Conservation (phyloP, 371 early-diverging fungal genomes). For the Funneliformis caledonium region DNA sequence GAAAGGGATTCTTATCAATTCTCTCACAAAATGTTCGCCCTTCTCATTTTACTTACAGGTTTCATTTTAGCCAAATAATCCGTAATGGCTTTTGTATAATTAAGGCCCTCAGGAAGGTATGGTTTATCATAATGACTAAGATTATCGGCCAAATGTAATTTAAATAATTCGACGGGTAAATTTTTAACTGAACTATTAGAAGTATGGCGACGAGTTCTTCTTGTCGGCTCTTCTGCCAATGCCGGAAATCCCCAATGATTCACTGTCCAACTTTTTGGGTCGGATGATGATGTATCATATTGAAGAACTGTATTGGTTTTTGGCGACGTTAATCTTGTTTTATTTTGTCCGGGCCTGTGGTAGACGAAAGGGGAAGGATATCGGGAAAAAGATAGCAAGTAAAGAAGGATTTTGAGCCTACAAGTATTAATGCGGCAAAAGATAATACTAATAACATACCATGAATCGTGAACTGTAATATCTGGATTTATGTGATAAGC, state of each 20-base stretch:
- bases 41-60: neutral
- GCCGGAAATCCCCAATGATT: slow-evolving; percentile 27
- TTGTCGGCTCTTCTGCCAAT: slow-evolving; percentile 19
- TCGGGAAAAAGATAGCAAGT: neutral
- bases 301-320: slow-evolving; percentile 36
- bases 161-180: slow-evolving; percentile 31
- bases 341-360: neutral
- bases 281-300: neutral
- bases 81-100: slow-evolving; percentile 25
- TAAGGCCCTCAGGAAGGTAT: neutral
- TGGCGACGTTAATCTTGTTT: neutral
- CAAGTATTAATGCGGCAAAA: neutral
- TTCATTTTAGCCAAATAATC: slow-evolving; percentile 32
- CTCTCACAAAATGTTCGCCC: neutral
- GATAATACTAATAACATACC: neutral
- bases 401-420: neutral
- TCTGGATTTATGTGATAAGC: slow-evolving; percentile 14
- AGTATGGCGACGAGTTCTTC: neutral
- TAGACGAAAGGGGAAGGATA: too few species aligned
- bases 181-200: neutral
- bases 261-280: slow-evolving; percentile 7
- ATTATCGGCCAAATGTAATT: slow-evolving; percentile 23
- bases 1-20: neutral
- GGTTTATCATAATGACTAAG: neutral
- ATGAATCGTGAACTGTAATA: slow-evolving; percentile 10